Base-by-base conservation (phyloP, 148 eudicot genomes). In the Nyssa sinensis region DNA sequence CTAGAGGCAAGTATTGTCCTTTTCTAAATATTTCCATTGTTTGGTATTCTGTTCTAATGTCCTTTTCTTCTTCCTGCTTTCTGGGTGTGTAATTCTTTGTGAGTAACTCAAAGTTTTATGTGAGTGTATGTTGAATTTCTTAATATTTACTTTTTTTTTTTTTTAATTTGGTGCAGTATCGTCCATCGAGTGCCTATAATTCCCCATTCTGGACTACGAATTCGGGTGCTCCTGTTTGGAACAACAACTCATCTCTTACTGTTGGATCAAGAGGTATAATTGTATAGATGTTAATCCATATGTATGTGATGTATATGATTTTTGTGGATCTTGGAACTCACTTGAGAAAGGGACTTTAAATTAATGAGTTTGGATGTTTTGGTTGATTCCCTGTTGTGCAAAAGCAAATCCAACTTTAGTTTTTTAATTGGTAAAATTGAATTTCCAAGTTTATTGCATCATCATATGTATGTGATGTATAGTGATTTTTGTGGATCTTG, bases 161-260 rank as follows among this genome's bases (percentile, higher is more conserved):
- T n/a, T 55, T 7, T 55, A 1, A 55, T 17, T 55, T 67, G 72
- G 27, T 75, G 83, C 84, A 88, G 94, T 78, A 79, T 75, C 88
- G 92, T 7, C 88, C 94, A 1, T 86, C 94, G 67, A 90, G 94
- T 77, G 87, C 92, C 3, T 72, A 66, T 84, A 83, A 90, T 75
- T 80, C 94, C 4, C 84, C 90, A 2, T 85, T 79, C 76, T 86
- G 69, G 62, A 88, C 94, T 28, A 88, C 91, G 0, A 90, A 92
- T 81, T 86, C 94, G 21, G 97, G 97, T 74, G 88, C 90, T 58
- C 97, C 97, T 16, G 94, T 92, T 28, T 92, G 87, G 82, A 88
- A 92, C 84, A 90, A 92, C 85, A 89, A 92, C 63, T 84, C 89
- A 72, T 85, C 97, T 2, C 76, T 88, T 74, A 92, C 97, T 71